Evolutionary conservation across 2,329 filamentous ascomycete species (phyloP), one percentile per base, ranked within the genome.

Genomic region (Sphaerulina populicola): DNA sequence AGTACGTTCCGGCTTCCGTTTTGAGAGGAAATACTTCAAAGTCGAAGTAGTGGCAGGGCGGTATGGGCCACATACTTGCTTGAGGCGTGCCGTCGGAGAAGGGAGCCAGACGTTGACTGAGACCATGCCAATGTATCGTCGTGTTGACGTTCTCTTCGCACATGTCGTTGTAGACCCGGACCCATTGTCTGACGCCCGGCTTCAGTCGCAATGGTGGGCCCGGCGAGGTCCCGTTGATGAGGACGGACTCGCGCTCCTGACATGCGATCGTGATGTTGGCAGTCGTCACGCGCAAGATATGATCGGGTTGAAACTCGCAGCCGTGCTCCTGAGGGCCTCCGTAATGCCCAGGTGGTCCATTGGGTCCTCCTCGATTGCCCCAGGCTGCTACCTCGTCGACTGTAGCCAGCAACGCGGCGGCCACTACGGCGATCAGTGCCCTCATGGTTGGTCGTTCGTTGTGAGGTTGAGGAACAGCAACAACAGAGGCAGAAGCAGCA

Each of bases 61-160:
- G 74, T 35, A 85, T 83, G 0, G 82, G 80, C 82, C 81, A 86
- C 58, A 85, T 81, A 14, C 75, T 74, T 1, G 77, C 80, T 29
- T 72, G 65, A 0, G 81, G 79, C 0, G 78, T 74, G 3, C 82
- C 82, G 57, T 85, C 82, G 1, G 80, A 79, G 65, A 83, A 85
- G 0, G 80, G 79, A 1, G 80, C 77, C 30, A 76, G 72, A 30
- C 75, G 69, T 62, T 80, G 77, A 12, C 74, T 76, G 7, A 86
- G 70, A 10, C 82, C 82, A 66, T 85, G 82, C 82, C 82, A 85
- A 61, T 85, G 82, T 77, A 81, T 77, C n/a, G 78, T 81, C n/a
- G 76, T 64, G 55, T 82, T 81, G 21, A 71, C 62, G 11, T 74
- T 63, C 0, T 65, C 53, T n/a, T 49, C 39, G 18, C 46, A 49